Conservation (phyloP, 352 stramenopile genomes). For the Aphanomyces cochlioides region DNA sequence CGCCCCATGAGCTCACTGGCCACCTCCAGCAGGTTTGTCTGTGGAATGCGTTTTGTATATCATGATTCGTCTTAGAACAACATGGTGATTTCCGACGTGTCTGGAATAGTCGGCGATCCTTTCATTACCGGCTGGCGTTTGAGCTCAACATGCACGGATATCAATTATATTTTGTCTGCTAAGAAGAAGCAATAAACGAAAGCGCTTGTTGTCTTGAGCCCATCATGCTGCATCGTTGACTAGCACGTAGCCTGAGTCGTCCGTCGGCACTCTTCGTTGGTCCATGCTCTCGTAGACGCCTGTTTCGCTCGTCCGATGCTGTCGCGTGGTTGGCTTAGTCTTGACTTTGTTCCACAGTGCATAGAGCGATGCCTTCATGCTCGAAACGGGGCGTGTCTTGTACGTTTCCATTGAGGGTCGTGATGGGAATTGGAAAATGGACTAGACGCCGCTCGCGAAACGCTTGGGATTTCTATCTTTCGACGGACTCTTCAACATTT, state of each 20-base stretch:
- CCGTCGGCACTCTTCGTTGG: neutral
- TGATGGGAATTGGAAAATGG: too few species aligned
- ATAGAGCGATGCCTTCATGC: neutral
- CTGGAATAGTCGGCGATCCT: conserved; percentile 73
- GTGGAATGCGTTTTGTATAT: neutral
- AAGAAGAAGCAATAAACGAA: conserved; percentile 45
- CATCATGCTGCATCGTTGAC: neutral
- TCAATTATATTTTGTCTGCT: conserved; percentile 85
- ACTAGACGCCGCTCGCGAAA: too few species aligned
- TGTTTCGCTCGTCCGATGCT: conserved; percentile 25
- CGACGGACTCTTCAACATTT: too few species aligned
- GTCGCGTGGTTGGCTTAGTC: neutral
- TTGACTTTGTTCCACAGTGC: conserved; percentile 13
- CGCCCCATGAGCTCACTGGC: conserved; percentile 56
- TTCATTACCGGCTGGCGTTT: conserved; percentile 71
- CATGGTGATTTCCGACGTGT: conserved; percentile 60
- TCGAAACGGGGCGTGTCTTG: neutral
- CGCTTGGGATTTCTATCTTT: too few species aligned
- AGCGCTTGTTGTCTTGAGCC: conserved; percentile 26
- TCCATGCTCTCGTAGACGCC: conserved; percentile 10
- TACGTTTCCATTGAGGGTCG: conserved; percentile 6
- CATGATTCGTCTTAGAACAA: conserved; percentile 35
- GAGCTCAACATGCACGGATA: conserved; percentile 58
- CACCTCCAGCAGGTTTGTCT: conserved; percentile 48
- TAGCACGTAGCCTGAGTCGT: conserved; percentile 7